Percentiles rank a stretch among this genome's conserved stretches.
phyloP scores from a whole-genome alignment of 129 eudicot species.

The Artemisia argyi region DNA sequence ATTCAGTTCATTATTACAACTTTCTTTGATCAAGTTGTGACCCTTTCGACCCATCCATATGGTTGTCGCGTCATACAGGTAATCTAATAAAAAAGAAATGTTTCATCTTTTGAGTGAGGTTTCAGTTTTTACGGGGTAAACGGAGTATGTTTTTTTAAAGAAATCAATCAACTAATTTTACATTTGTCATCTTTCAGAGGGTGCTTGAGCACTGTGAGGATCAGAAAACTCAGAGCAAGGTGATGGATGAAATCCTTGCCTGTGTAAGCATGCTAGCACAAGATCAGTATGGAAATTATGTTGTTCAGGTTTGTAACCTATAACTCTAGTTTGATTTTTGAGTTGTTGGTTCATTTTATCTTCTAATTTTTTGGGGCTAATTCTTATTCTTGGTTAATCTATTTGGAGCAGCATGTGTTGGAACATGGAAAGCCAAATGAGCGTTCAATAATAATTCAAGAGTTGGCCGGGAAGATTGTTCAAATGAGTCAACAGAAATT shows the following conservation, averaged over 20 bases:
- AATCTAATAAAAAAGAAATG: neutral
- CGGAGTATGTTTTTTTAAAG: neutral
- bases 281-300: slow-evolving; percentile 84
- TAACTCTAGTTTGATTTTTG: neutral
- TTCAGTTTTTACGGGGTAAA: neutral
- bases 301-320: slow-evolving; percentile 58
- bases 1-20: slow-evolving; percentile 78
- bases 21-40: slow-evolving; percentile 81
- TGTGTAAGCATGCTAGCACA: slow-evolving; percentile 78
- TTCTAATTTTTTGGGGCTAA: neutral
- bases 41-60: slow-evolving; percentile 90
- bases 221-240: slow-evolving; percentile 58
- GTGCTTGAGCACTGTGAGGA: slow-evolving; percentile 68
- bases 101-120: neutral
- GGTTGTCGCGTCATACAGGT: slow-evolving; percentile 97
- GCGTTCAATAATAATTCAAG: slow-evolving; percentile 66
- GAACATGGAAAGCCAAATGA: slow-evolving; percentile 81
- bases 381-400: slow-evolving; percentile 11
- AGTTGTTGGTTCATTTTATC: neutral
- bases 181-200: slow-evolving; percentile 40
- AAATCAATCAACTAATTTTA: neutral
- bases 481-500: too few relatives aligned
- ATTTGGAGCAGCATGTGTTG: slow-evolving; percentile 64
- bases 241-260: slow-evolving; percentile 79
- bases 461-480: slow-evolving; percentile 79